phyloP scores from a whole-genome alignment of 1,139 yeast genomes.

The Candida albicans region DNA sequence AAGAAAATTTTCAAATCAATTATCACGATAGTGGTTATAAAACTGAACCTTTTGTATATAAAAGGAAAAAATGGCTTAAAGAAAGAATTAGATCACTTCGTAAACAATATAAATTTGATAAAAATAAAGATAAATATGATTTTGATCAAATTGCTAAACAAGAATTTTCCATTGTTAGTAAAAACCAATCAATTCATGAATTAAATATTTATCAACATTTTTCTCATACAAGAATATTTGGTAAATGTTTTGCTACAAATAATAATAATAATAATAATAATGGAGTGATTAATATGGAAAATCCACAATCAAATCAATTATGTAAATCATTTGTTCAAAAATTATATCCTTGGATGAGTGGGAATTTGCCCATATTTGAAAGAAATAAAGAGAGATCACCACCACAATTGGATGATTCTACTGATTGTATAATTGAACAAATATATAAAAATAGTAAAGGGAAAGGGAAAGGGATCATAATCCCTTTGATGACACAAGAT shows the following conservation, averaged over 20 bases:
- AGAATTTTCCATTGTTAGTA: slow-evolving; percentile 14
- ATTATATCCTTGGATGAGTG: slow-evolving; percentile 25
- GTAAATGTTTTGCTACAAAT: slow-evolving; percentile 24
- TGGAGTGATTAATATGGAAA: no score
- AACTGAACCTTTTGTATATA: slow-evolving; percentile 25
- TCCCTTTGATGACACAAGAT: slow-evolving; percentile 29
- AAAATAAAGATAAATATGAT: slow-evolving; percentile 13
- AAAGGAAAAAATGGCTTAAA: slow-evolving; percentile 28
- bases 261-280: slow-evolving; percentile 5
- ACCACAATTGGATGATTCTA: not conserved
- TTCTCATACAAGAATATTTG: slow-evolving; percentile 31
- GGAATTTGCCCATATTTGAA: slow-evolving; percentile 17
- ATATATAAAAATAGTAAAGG: slow-evolving; percentile 23
- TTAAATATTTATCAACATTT: slow-evolving; percentile 21
- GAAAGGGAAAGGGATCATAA: slow-evolving; percentile 36
- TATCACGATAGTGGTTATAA: slow-evolving; percentile 15
- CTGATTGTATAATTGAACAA: slow-evolving; percentile 17
- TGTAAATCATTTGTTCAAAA: slow-evolving; percentile 16
- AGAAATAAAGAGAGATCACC: slow-evolving; percentile 19
- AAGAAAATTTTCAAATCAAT: slow-evolving; percentile 13
- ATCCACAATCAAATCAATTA: no score
- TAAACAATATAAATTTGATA: slow-evolving; percentile 15
- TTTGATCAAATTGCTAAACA: slow-evolving; percentile 13
- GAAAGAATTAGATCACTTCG: slow-evolving; percentile 16
- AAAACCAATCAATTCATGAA: slow-evolving; percentile 23